Conservation (phyloP, 768 basidiomycete genomes). For the Panellus pusillus region DNA sequence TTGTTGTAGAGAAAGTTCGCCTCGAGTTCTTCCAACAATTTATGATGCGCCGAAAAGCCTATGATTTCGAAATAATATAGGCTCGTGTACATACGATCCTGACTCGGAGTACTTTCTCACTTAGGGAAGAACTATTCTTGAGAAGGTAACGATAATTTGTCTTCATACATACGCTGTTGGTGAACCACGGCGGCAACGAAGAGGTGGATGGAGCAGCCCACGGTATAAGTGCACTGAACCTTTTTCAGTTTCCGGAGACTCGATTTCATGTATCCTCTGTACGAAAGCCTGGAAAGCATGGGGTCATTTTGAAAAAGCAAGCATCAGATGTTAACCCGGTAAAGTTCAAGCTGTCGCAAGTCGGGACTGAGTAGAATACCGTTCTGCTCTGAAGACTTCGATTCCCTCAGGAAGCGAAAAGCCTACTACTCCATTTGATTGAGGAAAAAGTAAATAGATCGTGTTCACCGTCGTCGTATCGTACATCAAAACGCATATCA, state of each 20-base stretch:
- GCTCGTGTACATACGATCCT: slow-evolving; percentile 47
- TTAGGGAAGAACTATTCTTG: slow-evolving; percentile 39
- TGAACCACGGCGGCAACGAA: slow-evolving; percentile 23
- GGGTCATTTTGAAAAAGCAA: slow-evolving; percentile 6
- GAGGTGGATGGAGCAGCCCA: background rate
- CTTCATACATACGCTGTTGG: slow-evolving; percentile 54
- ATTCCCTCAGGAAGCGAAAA: slow-evolving; percentile 3
- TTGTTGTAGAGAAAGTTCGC: slow-evolving; percentile 48
- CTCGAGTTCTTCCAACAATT: slow-evolving; percentile 42
- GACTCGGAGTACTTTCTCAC: slow-evolving; percentile 33
- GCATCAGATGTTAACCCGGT: background rate
- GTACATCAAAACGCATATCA: too few species aligned
- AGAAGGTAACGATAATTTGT: too few species aligned
- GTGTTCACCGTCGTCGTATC: background rate
- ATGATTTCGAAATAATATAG: slow-evolving; percentile 55
- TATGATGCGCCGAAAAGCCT: slow-evolving; percentile 41
- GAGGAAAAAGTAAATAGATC: too few species aligned
- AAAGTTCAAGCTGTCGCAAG: slow-evolving; percentile 2
- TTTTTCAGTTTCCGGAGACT: background rate
- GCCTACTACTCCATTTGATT: background rate
- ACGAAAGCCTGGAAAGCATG: slow-evolving; percentile 2
- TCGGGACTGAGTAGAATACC: slow-evolving; percentile 1
- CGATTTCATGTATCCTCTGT: slow-evolving; percentile 5
- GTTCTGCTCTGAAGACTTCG: slow-evolving; percentile 12
- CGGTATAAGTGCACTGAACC: too few species aligned